Evolutionary conservation across 768 basidiomycete species (phyloP), one percentile per base, ranked within the genome.

Genomic region (Sporobolomyces roseus): DNA sequence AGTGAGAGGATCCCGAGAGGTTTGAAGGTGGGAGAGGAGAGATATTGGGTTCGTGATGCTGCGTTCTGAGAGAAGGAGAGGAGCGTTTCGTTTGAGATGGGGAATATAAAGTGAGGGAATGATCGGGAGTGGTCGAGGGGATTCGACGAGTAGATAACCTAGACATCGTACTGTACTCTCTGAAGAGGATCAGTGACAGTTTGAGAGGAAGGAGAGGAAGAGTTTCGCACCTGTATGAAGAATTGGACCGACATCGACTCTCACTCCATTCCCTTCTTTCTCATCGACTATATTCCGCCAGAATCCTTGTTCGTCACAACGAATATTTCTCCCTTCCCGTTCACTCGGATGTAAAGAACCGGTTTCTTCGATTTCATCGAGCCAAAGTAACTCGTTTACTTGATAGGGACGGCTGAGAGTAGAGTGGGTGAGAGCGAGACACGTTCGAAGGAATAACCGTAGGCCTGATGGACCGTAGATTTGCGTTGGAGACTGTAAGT

Each of bases 401-500:
- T 82, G 83, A 75, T 87, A 93, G 19, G 81, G 83, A 52, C 87
- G 84, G 1, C 83, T 80, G 4, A 85, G 84, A 35, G 79, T 80
- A 10, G 85, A 85, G 46, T 84, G 79, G 0, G 91, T 90, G 80
- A 89, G 83, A 61, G 82, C 82, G 74, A 92, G 81, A 62, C 84
- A 84, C 46, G 83, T 83, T 50, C 91, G 87, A 30, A 93, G 80
- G 77, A 92, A 88, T 25, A 80, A 78, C 33, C 91, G 87, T 25
- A 91, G 78, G 32, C 91, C 90, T 17, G 85, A 84, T 0, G 89
- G 91, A 0, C 91, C 90, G 75, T 87, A 92, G 30, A 93, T 82
- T 53, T 91, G 84, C 38, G 91, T 80, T 43, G 78, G 81, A 0
- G 85, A 84, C 81, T 84, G 49, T n/a, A 14, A 5, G 12, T 13